A percentile compares a stretch with the other conserved stretches of the same genome.
These are phyloP conservation scores for Salvia rosmarinus DNA, from an alignment of 257 asterid genomes.

Conservation along the genomic window DNA sequence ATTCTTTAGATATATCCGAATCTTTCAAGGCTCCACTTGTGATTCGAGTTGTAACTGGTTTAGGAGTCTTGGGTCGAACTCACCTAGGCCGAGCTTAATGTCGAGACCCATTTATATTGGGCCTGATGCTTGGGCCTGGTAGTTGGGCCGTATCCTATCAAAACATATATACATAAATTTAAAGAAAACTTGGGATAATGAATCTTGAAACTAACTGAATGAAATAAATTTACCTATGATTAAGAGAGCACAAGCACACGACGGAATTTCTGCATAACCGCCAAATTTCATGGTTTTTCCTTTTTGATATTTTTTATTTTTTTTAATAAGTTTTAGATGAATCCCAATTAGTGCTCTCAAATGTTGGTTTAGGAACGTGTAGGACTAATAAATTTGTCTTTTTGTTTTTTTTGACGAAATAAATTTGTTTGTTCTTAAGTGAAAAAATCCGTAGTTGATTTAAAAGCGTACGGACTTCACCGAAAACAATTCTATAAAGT, in stretches of 20 bases:
- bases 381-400: conserved; percentile 21
- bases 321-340: background rate
- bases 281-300: conserved; percentile 17
- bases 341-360: conserved; percentile 31
- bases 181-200: background rate
- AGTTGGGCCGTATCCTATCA: too few relatives aligned
- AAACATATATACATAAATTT: too few relatives aligned
- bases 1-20: too few relatives aligned
- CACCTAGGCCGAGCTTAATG: too few relatives aligned
- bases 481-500: background rate
- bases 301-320: background rate
- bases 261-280: conserved; percentile 8
- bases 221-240: conserved; percentile 35
- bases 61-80: too few relatives aligned
- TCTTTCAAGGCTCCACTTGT: too few relatives aligned
- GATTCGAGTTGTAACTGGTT: too few relatives aligned
- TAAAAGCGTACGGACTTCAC: background rate
- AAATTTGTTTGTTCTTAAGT: background rate
- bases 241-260: conserved; percentile 32
- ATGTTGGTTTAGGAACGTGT: conserved; percentile 36
- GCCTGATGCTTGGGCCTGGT: too few relatives aligned
- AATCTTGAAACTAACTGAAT: background rate
- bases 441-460: background rate
- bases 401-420: too few relatives aligned
- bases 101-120: too few relatives aligned